A percentile compares a stretch with the other conserved stretches of the same genome.
Conservation (phyloP, 116 monocot genomes). For the Cymodocea nodosa region DNA sequence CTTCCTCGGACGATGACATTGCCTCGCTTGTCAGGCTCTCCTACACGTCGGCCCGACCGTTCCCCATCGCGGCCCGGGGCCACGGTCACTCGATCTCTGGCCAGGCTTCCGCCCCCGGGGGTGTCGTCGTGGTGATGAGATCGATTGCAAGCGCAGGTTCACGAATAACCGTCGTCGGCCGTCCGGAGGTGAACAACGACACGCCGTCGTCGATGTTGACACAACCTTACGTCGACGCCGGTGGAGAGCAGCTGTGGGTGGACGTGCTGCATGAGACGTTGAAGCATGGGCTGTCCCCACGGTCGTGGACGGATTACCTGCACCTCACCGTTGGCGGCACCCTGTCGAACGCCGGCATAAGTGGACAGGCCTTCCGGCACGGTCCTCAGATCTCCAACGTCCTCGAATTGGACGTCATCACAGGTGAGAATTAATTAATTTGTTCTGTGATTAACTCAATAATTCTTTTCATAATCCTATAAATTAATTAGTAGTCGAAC, state of each 20-base stretch:
- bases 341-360: constrained; percentile 52
- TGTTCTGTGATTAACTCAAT: background rate
- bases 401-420: constrained; percentile 45
- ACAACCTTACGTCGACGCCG: constrained; percentile 37
- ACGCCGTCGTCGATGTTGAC: no score
- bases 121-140: constrained; percentile 55
- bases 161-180: no score
- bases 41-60: constrained; percentile 11
- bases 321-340: constrained; percentile 63
- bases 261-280: constrained; percentile 49
- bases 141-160: background rate
- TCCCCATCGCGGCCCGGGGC: constrained; percentile 39
- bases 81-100: constrained; percentile 62
- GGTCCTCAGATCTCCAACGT: constrained; percentile 62
- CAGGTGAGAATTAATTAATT: constrained; percentile 19
- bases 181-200: background rate
- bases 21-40: background rate
- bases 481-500: background rate
- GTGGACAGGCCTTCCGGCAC: constrained; percentile 51
- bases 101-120: constrained; percentile 40
- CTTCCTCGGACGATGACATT: constrained; percentile 12
- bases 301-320: constrained; percentile 67
- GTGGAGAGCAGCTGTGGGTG: constrained; percentile 60
- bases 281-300: constrained; percentile 33
- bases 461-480: background rate